These are phyloP conservation scores for Chlorella sp. DNA, from an alignment of 139 green algal genomes.

Conservation along the genomic window DNA sequence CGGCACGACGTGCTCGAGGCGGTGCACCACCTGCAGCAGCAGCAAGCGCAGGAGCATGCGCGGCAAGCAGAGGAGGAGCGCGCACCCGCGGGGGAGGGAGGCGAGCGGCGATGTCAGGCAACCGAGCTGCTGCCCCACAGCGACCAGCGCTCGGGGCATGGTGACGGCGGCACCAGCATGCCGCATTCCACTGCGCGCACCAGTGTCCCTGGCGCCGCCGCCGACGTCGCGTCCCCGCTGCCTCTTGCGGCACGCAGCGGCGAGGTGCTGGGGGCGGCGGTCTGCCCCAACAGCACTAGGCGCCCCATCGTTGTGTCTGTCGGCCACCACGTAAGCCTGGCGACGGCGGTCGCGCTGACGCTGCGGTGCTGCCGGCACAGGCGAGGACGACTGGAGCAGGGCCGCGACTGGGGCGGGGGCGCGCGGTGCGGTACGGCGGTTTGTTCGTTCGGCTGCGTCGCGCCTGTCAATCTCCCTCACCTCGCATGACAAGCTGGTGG, in stretches of 20 bases:
- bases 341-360: constrained; percentile 49
- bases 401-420: no score
- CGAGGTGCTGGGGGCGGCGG: constrained; percentile 36
- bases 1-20: background rate
- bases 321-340: constrained; percentile 54
- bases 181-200: no score
- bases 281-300: constrained; percentile 30
- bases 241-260: background rate
- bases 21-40: background rate
- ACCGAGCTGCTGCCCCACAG: background rate
- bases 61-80: no score
- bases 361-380: constrained; percentile 44
- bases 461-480: background rate
- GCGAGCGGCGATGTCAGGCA: background rate
- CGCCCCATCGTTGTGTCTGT: constrained; percentile 60
- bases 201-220: background rate
- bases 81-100: no score
- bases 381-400: background rate
- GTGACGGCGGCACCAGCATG: background rate
- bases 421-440: no score
- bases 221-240: background rate
- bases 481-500: no score
- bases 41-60: no score
- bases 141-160: background rate
- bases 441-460: background rate